A percentile compares a stretch with the other conserved stretches of the same genome.
Evolutionary conservation across 2,329 filamentous ascomycete species (phyloP).

Genomic region (Metarhizium anisopliae): DNA sequence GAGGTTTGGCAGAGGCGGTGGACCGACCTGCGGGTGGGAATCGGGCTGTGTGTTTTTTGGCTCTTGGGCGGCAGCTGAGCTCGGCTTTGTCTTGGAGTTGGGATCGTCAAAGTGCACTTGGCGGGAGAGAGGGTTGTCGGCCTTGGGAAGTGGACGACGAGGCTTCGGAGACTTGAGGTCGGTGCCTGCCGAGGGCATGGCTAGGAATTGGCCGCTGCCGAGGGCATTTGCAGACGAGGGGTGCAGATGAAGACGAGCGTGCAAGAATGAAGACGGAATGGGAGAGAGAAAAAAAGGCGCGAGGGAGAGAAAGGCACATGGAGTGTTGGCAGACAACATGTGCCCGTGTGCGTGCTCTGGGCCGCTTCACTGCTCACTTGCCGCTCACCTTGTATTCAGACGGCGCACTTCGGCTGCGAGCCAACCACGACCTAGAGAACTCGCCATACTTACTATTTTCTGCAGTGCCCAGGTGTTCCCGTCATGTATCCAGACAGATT

Average conservation of each 20-base stretch:
- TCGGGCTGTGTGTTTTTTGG: constrained; percentile 6
- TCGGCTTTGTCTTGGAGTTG: background rate
- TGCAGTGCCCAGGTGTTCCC: constrained; percentile 28
- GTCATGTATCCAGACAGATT: constrained; percentile 33
- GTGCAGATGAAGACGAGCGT: background rate
- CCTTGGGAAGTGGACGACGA: constrained; percentile 16
- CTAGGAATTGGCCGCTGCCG: constrained; percentile 1
- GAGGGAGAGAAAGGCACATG: background rate
- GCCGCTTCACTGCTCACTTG: constrained; percentile 5
- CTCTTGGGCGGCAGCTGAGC: background rate
- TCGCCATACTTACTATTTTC: constrained; percentile 25
- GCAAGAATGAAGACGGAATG: background rate
- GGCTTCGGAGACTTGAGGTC: constrained; percentile 17
- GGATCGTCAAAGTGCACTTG: constrained; percentile 22
- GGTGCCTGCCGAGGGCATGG: constrained; percentile 18
- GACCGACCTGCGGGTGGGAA: constrained; percentile 12
- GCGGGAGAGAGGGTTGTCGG: constrained; percentile 16
- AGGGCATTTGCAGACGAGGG: background rate
- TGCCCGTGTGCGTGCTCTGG: background rate
- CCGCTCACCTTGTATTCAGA: constrained; percentile 4
- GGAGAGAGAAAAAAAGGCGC: background rate
- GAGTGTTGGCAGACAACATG: background rate
- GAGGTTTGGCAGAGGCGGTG: constrained; percentile 8
- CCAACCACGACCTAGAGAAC: background rate
- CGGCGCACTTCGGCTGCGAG: background rate